A percentile compares a stretch with the other conserved stretches of the same genome.
Evolutionary conservation across 2,329 filamentous ascomycete species (phyloP).

Genomic region (Epichloe brachyelytri): DNA sequence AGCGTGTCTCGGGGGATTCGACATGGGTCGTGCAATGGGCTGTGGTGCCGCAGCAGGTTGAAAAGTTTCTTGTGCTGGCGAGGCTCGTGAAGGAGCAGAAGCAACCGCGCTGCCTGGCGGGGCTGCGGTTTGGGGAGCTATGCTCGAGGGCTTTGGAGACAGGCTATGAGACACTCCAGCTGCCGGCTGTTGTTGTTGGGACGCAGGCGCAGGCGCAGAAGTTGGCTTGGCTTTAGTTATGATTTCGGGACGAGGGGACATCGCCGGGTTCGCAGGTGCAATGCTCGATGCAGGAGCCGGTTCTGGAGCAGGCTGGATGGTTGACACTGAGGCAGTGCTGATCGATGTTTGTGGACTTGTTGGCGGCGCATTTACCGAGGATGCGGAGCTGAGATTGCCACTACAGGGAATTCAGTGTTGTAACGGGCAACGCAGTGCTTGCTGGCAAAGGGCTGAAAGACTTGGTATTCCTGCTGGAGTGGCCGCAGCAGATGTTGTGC

Average conservation of each 20-base stretch:
- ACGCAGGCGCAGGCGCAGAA: not conserved
- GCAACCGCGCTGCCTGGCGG: conserved; percentile 1
- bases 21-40: conserved; percentile 10
- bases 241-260: conserved; percentile 6
- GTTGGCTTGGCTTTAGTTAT: not conserved
- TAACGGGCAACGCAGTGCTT: not conserved
- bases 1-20: conserved; percentile 11
- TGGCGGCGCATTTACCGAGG: not conserved
- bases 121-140: conserved; percentile 3
- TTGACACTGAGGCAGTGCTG: not conserved
- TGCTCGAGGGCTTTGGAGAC: not conserved
- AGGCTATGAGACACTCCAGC: not conserved
- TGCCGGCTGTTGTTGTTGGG: not conserved
- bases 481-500: conserved; percentile 12
- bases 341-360: not conserved
- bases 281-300: not conserved
- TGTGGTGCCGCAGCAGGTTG: conserved; percentile 12
- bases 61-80: conserved; percentile 6
- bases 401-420: not conserved
- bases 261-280: conserved; percentile 8
- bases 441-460: conserved; percentile 5
- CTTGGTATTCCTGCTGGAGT: conserved; percentile 11
- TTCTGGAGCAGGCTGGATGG: not conserved
- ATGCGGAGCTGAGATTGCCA: not conserved
- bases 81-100: conserved; percentile 1